A percentile compares a stretch with the other conserved stretches of the same genome.
Conservation (phyloP, 2,329 filamentous ascomycete genomes). For the Akanthomyces dipterigenus region DNA sequence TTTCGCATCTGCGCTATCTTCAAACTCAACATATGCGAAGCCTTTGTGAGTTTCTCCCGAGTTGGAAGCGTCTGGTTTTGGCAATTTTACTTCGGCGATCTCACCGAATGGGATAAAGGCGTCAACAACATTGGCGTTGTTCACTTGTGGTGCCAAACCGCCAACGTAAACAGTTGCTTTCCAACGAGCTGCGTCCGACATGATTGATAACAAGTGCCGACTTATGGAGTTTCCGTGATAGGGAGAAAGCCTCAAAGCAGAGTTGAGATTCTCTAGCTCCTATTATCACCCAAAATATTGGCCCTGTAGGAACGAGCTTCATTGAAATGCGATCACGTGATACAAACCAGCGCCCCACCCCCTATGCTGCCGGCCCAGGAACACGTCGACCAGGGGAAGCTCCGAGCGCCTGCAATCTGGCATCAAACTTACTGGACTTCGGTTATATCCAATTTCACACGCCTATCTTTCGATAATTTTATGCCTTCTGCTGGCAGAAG, state of each 20-base stretch:
- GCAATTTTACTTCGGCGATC: conserved; percentile 83
- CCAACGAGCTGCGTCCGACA: conserved; percentile 77
- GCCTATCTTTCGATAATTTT: conserved; percentile 15
- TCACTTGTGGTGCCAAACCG: conserved; percentile 75
- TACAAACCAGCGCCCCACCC: not conserved
- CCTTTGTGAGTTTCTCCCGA: conserved; percentile 76
- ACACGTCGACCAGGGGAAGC: conserved; percentile 19
- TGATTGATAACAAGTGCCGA: conserved; percentile 45
- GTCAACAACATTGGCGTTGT: conserved; percentile 68
- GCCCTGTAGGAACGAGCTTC: not conserved
- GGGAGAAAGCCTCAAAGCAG: not conserved
- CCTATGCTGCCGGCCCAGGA: not conserved
- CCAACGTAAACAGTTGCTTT: conserved; percentile 92
- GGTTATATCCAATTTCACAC: conserved; percentile 10
- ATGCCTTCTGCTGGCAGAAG: conserved; percentile 26
- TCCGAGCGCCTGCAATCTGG: conserved; percentile 38
- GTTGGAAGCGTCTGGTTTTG: conserved; percentile 78
- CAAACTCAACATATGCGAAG: conserved; percentile 95
- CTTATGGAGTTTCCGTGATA: not conserved
- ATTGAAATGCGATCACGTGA: conserved; percentile 22
- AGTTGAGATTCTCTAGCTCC: not conserved
- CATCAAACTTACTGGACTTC: conserved; percentile 29
- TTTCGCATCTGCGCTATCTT: conserved; percentile 74
- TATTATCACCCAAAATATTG: not conserved
- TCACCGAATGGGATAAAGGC: conserved; percentile 97